Percentiles rank a stretch among this genome's conserved stretches.
These are phyloP conservation scores for Termitomyces sp. DNA, from an alignment of 768 basidiomycete species.

Conservation along the genomic window DNA sequence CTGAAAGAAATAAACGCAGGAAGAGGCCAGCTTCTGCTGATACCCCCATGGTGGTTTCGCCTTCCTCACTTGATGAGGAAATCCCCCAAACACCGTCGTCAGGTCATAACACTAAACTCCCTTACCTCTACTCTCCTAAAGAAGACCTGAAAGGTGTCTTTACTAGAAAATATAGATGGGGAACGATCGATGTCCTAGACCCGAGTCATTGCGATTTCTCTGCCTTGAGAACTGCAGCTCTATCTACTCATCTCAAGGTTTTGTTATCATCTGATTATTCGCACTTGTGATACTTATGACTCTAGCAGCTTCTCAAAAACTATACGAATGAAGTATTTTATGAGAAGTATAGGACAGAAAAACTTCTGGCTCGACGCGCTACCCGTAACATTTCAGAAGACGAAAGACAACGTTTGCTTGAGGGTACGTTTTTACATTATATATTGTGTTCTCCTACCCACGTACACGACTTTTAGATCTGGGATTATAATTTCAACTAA, in stretches of 20 bases:
- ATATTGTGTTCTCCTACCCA: not conserved
- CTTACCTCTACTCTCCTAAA: slow-evolving; percentile 51
- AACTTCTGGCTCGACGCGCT: slow-evolving; percentile 80
- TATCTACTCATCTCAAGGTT: slow-evolving; percentile 85
- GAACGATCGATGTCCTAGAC: slow-evolving; percentile 80
- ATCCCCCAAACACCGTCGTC: slow-evolving; percentile 34
- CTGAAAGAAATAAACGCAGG: slow-evolving; percentile 47
- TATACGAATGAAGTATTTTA: slow-evolving; percentile 88
- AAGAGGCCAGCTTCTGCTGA: slow-evolving; percentile 30
- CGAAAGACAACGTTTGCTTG: slow-evolving; percentile 64
- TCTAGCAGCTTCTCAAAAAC: slow-evolving; percentile 64
- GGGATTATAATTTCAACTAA: slow-evolving; percentile 32
- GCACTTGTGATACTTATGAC: not conserved
- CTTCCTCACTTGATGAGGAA: slow-evolving; percentile 37
- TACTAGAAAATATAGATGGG: slow-evolving; percentile 81
- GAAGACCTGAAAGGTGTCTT: slow-evolving; percentile 73
- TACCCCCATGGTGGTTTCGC: slow-evolving; percentile 21
- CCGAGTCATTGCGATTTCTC: slow-evolving; percentile 87
- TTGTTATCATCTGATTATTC: slow-evolving; percentile 2
- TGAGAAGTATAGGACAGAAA: slow-evolving; percentile 90
- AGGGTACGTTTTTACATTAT: slow-evolving; percentile 42
- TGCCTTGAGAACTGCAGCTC: slow-evolving; percentile 74
- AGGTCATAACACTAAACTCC: slow-evolving; percentile 27
- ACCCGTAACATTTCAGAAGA: slow-evolving; percentile 75
- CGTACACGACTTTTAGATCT: slow-evolving; percentile 28